A percentile compares a stretch with the other conserved stretches of the same genome.
Evolutionary conservation across 371 early-diverging fungal species (phyloP).

Genomic region (Rhizopus delemar): DNA sequence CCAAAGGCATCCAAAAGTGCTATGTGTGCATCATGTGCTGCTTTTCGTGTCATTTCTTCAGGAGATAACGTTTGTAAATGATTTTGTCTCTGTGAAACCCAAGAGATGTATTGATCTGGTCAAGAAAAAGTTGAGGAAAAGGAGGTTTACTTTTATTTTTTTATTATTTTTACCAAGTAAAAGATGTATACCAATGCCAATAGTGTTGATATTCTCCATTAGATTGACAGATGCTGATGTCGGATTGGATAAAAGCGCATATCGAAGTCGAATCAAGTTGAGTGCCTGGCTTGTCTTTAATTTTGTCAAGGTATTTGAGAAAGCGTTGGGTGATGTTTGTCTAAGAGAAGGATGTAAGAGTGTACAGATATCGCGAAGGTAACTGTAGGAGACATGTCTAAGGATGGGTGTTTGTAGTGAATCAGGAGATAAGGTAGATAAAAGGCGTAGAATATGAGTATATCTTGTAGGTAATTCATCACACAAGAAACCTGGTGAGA

Average conservation of each 20-base stretch:
- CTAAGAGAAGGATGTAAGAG: constrained; percentile 42
- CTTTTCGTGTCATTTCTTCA: constrained; percentile 60
- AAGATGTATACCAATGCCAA: constrained; percentile 63
- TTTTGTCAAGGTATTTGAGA: constrained; percentile 42
- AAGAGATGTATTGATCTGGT: constrained; percentile 61
- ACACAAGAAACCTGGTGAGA: constrained; percentile 62
- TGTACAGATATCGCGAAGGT: constrained; percentile 47
- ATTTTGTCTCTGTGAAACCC: constrained; percentile 55
- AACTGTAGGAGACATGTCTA: constrained; percentile 42
- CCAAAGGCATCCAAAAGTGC: constrained; percentile 49
- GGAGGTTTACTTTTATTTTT: too few relatives aligned
- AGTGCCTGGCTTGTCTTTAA: constrained; percentile 41
- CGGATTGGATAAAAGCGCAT: constrained; percentile 32
- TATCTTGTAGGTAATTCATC: constrained; percentile 71
- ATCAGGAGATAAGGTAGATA: constrained; percentile 43
- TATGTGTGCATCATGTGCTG: constrained; percentile 60
- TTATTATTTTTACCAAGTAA: constrained; percentile 44
- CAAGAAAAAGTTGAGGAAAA: too few relatives aligned
- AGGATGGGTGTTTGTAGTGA: constrained; percentile 38
- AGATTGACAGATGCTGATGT: constrained; percentile 14
- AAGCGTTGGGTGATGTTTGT: constrained; percentile 39
- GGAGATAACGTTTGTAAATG: constrained; percentile 65
- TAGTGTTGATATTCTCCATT: constrained; percentile 51
- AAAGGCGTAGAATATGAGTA: constrained; percentile 60
- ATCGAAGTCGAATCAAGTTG: constrained; percentile 44